Conservation (phyloP, 306 rosid genomes). For the Dalbergia cultrata region DNA sequence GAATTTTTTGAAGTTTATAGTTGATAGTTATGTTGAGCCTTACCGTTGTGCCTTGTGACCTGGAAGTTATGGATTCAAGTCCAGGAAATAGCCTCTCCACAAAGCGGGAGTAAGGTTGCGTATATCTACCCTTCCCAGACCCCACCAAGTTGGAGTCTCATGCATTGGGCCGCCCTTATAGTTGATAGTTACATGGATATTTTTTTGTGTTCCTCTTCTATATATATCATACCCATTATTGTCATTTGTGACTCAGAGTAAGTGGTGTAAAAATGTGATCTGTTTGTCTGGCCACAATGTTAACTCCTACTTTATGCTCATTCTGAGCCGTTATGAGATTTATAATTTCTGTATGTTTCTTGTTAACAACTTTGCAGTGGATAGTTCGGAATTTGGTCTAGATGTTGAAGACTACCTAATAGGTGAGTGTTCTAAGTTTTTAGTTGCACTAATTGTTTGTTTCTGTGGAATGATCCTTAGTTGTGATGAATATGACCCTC, state of each 20-base stretch:
- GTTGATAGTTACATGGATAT: neutral
- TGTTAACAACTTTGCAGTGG: slow-evolving; percentile 66
- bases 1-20: neutral
- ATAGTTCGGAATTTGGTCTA: slow-evolving; percentile 72
- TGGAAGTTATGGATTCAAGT: no score
- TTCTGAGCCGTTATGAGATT: slow-evolving; percentile 14
- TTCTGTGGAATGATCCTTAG: slow-evolving; percentile 7
- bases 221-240: neutral
- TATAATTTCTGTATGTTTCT: slow-evolving; percentile 7
- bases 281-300: neutral
- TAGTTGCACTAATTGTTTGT: slow-evolving; percentile 33
- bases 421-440: slow-evolving; percentile 61
- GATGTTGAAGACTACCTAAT: slow-evolving; percentile 92
- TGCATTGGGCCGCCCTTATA: no score
- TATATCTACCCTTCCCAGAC: no score
- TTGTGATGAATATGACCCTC: slow-evolving; percentile 33
- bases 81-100: no score
- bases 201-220: slow-evolving; percentile 10
- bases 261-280: neutral
- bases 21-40: neutral
- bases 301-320: neutral
- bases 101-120: no score
- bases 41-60: no score
- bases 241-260: slow-evolving; percentile 5
- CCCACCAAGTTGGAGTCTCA: no score